Percentiles rank a stretch among this genome's conserved stretches.
Evolutionary conservation across 2,329 filamentous ascomycete genomes (phyloP).

Genomic region (Cordyceps javanica): DNA sequence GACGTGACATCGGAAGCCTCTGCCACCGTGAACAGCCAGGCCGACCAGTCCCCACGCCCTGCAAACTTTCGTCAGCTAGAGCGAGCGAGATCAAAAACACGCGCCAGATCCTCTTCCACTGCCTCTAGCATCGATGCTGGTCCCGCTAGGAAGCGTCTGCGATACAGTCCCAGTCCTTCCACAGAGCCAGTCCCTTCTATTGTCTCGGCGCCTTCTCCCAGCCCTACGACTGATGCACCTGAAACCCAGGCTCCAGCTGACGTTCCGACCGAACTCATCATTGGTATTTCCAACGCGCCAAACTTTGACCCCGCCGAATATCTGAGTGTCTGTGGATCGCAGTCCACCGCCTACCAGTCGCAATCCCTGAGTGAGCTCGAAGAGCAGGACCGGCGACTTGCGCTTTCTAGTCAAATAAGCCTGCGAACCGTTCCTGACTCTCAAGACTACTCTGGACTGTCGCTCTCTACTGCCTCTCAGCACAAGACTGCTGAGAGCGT

Average conservation of each 20-base stretch:
- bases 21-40: conserved; percentile 8
- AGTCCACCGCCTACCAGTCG: conserved; percentile 23
- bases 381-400: conserved; percentile 26
- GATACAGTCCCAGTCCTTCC: conserved; percentile 20
- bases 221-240: conserved; percentile 16
- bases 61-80: conserved; percentile 22
- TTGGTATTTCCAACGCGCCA: conserved; percentile 26
- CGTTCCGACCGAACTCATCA: conserved; percentile 17
- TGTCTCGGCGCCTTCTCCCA: conserved; percentile 21
- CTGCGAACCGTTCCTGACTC: conserved; percentile 39
- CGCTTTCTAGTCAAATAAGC: conserved; percentile 26
- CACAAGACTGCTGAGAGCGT: conserved; percentile 9
- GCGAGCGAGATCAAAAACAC: conserved; percentile 10
- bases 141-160: conserved; percentile 19
- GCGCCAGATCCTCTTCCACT: not conserved
- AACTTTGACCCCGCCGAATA: conserved; percentile 31
- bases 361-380: conserved; percentile 31
- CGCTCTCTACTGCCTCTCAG: conserved; percentile 16
- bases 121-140: conserved; percentile 1
- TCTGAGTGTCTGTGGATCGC: conserved; percentile 25
- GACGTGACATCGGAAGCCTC: not conserved
- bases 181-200: conserved; percentile 27
- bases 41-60: conserved; percentile 23
- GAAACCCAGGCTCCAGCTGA: conserved; percentile 14
- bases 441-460: conserved; percentile 29